These are phyloP conservation scores for Apiospora kogelbergensis DNA, from an alignment of 2,329 filamentous ascomycete genomes.

Conservation along the genomic window DNA sequence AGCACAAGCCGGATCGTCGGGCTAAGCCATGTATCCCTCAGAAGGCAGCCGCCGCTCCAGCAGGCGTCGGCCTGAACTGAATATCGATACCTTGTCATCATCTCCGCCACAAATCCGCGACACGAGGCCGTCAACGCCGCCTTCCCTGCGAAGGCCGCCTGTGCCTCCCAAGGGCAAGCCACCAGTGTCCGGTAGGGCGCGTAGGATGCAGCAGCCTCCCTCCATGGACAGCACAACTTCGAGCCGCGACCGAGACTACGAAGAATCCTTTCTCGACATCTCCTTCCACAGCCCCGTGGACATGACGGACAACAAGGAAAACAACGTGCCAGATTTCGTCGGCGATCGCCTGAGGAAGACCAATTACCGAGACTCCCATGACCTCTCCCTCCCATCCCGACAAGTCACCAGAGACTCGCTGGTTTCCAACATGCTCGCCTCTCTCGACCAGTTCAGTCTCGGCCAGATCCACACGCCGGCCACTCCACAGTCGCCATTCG, in stretches of 20 bases:
- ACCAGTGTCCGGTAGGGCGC: slow-evolving; percentile 33
- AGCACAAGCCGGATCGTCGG: not conserved
- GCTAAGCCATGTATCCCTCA: slow-evolving; percentile 18
- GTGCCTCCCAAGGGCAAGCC: slow-evolving; percentile 32
- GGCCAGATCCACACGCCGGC: slow-evolving; percentile 40
- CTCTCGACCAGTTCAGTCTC: slow-evolving; percentile 79
- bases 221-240: slow-evolving; percentile 21
- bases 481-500: slow-evolving; percentile 29
- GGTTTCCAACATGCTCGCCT: slow-evolving; percentile 93
- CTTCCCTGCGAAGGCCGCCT: slow-evolving; percentile 29
- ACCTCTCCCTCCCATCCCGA: slow-evolving; percentile 75
- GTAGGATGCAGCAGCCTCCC: slow-evolving; percentile 25
- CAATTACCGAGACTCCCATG: slow-evolving; percentile 65
- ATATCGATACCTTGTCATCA: slow-evolving; percentile 32
- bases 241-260: slow-evolving; percentile 20
- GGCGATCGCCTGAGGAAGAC: slow-evolving; percentile 4
- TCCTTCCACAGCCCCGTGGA: slow-evolving; percentile 24
- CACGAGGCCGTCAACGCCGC: slow-evolving; percentile 28
- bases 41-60: slow-evolving; percentile 27
- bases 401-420: slow-evolving; percentile 85
- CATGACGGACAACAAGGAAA: slow-evolving; percentile 24
- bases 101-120: slow-evolving; percentile 17
- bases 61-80: slow-evolving; percentile 37
- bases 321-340: slow-evolving; percentile 23
- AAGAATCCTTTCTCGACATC: slow-evolving; percentile 30